phyloP scores from a whole-genome alignment of 257 asterid species.

The Anisodus tanguticus region DNA sequence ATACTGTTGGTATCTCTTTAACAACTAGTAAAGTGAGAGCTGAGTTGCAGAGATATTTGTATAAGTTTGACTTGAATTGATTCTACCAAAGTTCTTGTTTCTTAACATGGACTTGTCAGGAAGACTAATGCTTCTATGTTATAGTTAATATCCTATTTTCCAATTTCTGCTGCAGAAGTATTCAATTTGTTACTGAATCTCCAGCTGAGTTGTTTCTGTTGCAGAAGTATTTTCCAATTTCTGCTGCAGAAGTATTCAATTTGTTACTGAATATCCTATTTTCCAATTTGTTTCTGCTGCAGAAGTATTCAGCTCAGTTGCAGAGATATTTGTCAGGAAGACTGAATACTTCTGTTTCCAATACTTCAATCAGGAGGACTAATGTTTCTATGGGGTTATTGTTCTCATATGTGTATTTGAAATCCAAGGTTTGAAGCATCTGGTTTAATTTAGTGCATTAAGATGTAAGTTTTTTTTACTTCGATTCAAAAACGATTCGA shows the following conservation, averaged over 20 bases:
- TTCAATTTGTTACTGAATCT: neutral
- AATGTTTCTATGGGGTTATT: neutral
- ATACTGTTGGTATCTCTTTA: neutral
- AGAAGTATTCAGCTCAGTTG: no score
- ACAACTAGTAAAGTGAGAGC: neutral
- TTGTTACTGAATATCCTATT: no score
- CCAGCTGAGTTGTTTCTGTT: neutral
- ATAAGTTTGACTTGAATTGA: neutral
- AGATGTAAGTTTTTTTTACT: neutral
- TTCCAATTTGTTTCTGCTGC: no score
- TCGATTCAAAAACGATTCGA: neutral
- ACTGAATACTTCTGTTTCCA: no score
- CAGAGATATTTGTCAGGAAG: no score
- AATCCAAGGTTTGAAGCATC: slow-evolving; percentile 14
- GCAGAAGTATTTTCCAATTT: no score
- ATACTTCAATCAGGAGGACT: no score
- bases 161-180: slow-evolving; percentile 24
- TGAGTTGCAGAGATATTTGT: slow-evolving; percentile 16
- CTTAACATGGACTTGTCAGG: slow-evolving; percentile 5
- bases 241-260: no score
- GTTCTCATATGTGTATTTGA: neutral
- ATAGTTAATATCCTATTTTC: neutral
- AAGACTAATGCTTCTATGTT: neutral
- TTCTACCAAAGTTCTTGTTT: slow-evolving; percentile 12
- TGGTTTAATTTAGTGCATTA: neutral